These are phyloP conservation scores for Waltergamsia citrina DNA, from an alignment of 2,329 filamentous ascomycete species.

Conservation along the genomic window DNA sequence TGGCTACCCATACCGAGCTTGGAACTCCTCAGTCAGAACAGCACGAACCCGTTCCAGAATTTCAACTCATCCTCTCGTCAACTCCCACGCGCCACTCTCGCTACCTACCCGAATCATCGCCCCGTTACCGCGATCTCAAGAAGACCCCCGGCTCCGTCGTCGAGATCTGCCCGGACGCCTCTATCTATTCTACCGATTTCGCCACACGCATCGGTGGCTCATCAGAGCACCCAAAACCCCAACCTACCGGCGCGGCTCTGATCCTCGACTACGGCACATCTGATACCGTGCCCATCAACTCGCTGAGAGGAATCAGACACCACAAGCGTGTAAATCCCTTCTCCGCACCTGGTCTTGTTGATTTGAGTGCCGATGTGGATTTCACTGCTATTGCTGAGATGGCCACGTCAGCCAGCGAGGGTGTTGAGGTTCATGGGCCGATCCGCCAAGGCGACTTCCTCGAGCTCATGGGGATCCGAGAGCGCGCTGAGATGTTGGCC, in stretches of 20 bases:
- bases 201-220: slow-evolving; percentile 75
- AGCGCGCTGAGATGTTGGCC: slow-evolving; percentile 62
- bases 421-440: slow-evolving; percentile 87
- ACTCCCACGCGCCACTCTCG: slow-evolving; percentile 71
- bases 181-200: slow-evolving; percentile 72
- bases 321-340: slow-evolving; percentile 77
- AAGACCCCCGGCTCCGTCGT: slow-evolving; percentile 60
- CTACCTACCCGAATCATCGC: slow-evolving; percentile 74
- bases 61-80: slow-evolving; percentile 73
- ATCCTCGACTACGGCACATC: slow-evolving; percentile 90
- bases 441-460: slow-evolving; percentile 79
- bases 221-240: slow-evolving; percentile 39
- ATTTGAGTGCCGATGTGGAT: slow-evolving; percentile 89
- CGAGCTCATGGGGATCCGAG: slow-evolving; percentile 68
- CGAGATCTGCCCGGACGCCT: slow-evolving; percentile 83
- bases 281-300: slow-evolving; percentile 73
- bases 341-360: slow-evolving; percentile 68
- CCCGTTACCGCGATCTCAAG: slow-evolving; percentile 70
- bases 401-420: slow-evolving; percentile 63
- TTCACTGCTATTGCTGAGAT: slow-evolving; percentile 80
- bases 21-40: slow-evolving; percentile 41
- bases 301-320: slow-evolving; percentile 74
- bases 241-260: slow-evolving; percentile 76
- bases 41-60: slow-evolving; percentile 59
- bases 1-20: slow-evolving; percentile 42